A percentile compares a stretch with the other conserved stretches of the same genome.
Conservation (phyloP, 2,329 filamentous ascomycete genomes). For the Pseudogymnoascus sp. region DNA sequence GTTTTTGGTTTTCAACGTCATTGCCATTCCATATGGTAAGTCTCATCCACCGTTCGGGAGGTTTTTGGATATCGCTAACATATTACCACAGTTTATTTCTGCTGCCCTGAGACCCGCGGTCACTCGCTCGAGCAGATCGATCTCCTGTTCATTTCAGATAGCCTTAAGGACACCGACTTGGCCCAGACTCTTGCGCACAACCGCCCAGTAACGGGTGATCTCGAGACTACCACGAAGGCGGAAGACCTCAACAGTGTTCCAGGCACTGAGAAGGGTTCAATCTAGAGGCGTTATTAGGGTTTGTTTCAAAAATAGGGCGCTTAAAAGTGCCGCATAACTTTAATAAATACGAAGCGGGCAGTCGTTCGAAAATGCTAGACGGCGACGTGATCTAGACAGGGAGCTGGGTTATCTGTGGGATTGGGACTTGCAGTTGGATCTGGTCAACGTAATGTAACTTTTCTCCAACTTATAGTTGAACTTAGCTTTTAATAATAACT, state of each 20-base stretch:
- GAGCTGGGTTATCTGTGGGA: conserved; percentile 1
- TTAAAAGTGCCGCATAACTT: not conserved
- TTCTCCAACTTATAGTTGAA: not conserved
- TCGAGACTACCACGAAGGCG: not conserved
- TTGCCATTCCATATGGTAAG: conserved; percentile 23
- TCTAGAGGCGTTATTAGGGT: conserved; percentile 1
- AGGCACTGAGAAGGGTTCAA: not conserved
- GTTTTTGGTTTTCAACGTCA: conserved; percentile 27
- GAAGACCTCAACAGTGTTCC: not conserved
- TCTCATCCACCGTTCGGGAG: not conserved
- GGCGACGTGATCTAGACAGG: not conserved
- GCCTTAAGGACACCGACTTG: not conserved
- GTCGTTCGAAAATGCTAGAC: not conserved
- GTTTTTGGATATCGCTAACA: conserved; percentile 20
- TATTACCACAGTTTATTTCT: conserved; percentile 22
- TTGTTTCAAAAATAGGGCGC: not conserved
- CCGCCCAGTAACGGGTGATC: not conserved
- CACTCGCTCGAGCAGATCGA: conserved; percentile 23
- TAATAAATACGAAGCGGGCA: not conserved
- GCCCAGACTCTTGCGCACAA: not conserved
- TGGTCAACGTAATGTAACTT: not conserved
- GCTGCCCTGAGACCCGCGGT: conserved; percentile 23
- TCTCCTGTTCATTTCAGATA: not conserved
- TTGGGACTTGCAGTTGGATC: not conserved
- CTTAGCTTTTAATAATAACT: conserved; percentile 4